Conservation (phyloP, 495 filamentous ascomycete species). For the Delitschia confertaspora region DNA sequence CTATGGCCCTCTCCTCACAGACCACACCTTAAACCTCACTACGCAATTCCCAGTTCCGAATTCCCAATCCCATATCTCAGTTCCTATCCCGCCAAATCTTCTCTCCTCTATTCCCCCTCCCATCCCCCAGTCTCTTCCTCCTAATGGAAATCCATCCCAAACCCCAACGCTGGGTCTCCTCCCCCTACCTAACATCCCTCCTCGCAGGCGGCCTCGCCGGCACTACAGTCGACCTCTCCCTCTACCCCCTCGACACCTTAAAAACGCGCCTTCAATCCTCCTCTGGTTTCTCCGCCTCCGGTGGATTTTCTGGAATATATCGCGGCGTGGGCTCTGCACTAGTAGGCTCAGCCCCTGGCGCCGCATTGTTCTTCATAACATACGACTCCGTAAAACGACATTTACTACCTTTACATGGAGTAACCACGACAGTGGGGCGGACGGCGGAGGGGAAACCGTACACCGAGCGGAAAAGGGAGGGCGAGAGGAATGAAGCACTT, state of each 20-base stretch:
- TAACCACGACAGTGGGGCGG: background rate
- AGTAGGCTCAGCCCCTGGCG: constrained; percentile 93
- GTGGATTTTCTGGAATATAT: constrained; percentile 67
- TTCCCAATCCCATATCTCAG: background rate
- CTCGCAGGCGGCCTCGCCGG: constrained; percentile 38
- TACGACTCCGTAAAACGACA: constrained; percentile 70
- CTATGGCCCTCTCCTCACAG: background rate
- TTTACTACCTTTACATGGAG: constrained; percentile 4
- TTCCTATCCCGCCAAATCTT: too few relatives aligned
- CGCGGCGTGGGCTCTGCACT: constrained; percentile 59
- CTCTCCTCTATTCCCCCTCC: constrained; percentile 4
- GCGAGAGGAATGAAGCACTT: constrained; percentile 29
- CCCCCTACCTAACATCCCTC: constrained; percentile 36
- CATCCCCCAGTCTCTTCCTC: constrained; percentile 20
- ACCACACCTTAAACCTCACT: constrained; percentile 1
- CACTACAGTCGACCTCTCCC: constrained; percentile 38
- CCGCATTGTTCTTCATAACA: constrained; percentile 95
- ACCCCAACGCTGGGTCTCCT: too few relatives aligned
- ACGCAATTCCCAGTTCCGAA: background rate
- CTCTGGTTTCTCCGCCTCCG: constrained; percentile 64
- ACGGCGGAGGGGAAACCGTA: constrained; percentile 24
- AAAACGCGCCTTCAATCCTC: constrained; percentile 74
- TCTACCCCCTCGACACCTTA: constrained; percentile 39
- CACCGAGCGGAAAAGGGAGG: background rate
- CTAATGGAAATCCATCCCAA: too few relatives aligned